Evolutionary conservation across 2,329 filamentous ascomycete genomes (phyloP).

Genomic region (Cladosporium oxysporum): DNA sequence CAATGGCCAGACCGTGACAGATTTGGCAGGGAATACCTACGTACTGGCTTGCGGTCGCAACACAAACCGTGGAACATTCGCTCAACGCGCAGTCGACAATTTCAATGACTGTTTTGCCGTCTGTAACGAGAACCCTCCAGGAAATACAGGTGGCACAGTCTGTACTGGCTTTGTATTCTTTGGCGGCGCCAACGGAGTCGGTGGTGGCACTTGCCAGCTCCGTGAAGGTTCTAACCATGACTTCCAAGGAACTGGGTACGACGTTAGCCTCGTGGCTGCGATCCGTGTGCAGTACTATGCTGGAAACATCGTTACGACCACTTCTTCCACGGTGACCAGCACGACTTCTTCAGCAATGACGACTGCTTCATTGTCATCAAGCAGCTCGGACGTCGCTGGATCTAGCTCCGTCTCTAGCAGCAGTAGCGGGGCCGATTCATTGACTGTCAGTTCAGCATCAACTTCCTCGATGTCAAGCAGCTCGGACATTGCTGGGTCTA

Average conservation of each 20-base stretch:
- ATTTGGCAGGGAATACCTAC: not conserved
- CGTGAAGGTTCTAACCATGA: not conserved
- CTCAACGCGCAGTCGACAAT: not conserved
- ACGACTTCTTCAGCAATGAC: not conserved
- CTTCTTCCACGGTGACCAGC: not conserved
- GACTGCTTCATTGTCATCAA: not conserved
- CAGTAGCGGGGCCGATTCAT: not conserved
- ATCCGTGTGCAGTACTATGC: constrained; percentile 3
- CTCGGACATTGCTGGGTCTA: not conserved
- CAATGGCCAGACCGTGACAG: not conserved
- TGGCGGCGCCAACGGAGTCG: not conserved
- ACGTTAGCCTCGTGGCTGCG: not conserved
- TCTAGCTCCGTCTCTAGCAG: not conserved
- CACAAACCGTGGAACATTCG: not conserved
- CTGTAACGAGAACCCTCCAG: not conserved
- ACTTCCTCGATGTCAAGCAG: not conserved
- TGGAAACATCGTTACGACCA: not conserved
- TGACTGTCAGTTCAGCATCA: not conserved
- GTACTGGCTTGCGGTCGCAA: constrained; percentile 5
- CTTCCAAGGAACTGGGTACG: not conserved
- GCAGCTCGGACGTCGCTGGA: not conserved
- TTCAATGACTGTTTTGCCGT: constrained; percentile 10
- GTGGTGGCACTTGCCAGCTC: constrained; percentile 5
- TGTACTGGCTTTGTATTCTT: constrained; percentile 10
- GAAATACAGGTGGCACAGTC: not conserved